These are phyloP conservation scores for Pterocarpus macrocarpus DNA, from an alignment of 306 rosid genomes.

Conservation along the genomic window DNA sequence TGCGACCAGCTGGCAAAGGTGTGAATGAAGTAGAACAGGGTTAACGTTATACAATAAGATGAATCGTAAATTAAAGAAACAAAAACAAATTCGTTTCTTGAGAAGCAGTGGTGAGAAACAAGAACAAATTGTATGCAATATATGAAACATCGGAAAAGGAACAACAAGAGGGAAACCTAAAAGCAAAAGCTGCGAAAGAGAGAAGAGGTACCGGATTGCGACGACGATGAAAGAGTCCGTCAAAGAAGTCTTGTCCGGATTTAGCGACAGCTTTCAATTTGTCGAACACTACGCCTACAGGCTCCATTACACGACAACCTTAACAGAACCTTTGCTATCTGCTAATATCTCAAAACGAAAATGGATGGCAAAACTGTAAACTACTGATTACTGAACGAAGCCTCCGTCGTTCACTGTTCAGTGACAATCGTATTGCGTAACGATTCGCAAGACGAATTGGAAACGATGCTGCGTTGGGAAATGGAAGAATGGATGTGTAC, in stretches of 20 bases:
- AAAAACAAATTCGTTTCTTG: too few relatives aligned
- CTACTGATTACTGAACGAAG: not conserved
- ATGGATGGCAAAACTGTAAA: not conserved
- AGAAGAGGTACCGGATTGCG: constrained; percentile 68
- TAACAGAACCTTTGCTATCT: not conserved
- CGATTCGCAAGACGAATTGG: too few relatives aligned
- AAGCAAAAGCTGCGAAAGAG: not conserved
- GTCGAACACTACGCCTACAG: constrained; percentile 51
- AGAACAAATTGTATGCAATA: not conserved
- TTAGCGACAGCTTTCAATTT: constrained; percentile 60
- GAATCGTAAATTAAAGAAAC: not conserved
- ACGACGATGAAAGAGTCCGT: constrained; percentile 55
- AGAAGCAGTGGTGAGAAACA: too few relatives aligned
- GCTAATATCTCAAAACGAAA: not conserved
- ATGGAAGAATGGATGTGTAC: too few relatives aligned
- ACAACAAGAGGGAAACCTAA: not conserved
- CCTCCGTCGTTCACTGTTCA: not conserved
- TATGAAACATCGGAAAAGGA: not conserved
- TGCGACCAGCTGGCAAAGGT: not conserved
- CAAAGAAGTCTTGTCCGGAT: constrained; percentile 65
- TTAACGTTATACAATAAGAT: not conserved
- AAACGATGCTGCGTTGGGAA: too few relatives aligned
- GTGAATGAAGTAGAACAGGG: not conserved
- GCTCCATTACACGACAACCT: constrained; percentile 63
- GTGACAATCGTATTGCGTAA: too few relatives aligned